Conservation (phyloP, 2,329 filamentous ascomycete genomes). For the Xenoacremonium recifei region DNA sequence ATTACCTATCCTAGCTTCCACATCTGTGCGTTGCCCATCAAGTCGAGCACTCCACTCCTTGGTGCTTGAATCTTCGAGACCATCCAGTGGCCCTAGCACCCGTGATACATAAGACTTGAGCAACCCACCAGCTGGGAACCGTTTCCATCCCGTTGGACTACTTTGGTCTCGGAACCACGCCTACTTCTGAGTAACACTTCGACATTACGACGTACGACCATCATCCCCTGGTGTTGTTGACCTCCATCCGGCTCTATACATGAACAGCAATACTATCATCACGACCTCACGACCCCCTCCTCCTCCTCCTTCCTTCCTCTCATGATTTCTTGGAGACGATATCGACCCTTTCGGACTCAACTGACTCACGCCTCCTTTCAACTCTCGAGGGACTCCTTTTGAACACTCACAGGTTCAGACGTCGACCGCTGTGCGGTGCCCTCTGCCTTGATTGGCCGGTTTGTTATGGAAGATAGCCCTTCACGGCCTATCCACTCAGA, state of each 20-base stretch:
- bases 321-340: too few relatives aligned
- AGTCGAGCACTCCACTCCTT: conserved; percentile 19
- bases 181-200: too few relatives aligned
- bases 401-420: conserved; percentile 5
- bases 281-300: too few relatives aligned
- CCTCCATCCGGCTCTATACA: too few relatives aligned
- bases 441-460: conserved; percentile 12
- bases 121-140: conserved; percentile 19
- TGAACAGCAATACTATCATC: too few relatives aligned
- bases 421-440: conserved; percentile 18
- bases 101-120: conserved; percentile 30
- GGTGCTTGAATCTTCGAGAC: conserved; percentile 20
- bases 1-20: conserved; percentile 39
- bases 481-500: conserved; percentile 29
- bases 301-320: too few relatives aligned
- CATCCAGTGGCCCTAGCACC: conserved; percentile 25
- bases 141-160: conserved; percentile 10
- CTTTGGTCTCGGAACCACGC: too few relatives aligned
- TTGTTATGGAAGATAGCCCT: conserved; percentile 43
- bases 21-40: conserved; percentile 35
- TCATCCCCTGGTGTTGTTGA: too few relatives aligned
- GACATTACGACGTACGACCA: too few relatives aligned
- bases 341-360: too few relatives aligned
- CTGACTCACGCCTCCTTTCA: not conserved
- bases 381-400: too few relatives aligned